Percentiles rank a stretch among this genome's conserved stretches.
These are phyloP conservation scores for Ceratobasidium sp. DNA, from an alignment of 1,284 basidiomycete genomes.

Conservation along the genomic window DNA sequence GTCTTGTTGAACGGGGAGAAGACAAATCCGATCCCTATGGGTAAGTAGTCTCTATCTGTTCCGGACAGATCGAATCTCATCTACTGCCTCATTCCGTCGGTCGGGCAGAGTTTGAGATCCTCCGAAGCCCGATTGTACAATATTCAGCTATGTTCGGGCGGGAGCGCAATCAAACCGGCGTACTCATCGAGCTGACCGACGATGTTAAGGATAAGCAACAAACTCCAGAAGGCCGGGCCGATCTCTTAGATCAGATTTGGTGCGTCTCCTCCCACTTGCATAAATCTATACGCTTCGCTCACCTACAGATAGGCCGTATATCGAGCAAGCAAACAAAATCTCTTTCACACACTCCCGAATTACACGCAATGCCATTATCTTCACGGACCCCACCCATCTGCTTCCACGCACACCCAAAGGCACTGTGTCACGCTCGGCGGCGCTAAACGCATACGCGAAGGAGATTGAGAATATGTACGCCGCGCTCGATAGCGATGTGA, in stretches of 20 bases:
- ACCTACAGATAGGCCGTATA: constrained; percentile 52
- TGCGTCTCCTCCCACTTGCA: constrained; percentile 50
- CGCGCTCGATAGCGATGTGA: constrained; percentile 15
- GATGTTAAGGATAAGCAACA: constrained; percentile 56
- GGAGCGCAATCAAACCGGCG: constrained; percentile 61
- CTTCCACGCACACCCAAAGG: constrained; percentile 46
- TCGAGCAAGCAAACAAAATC: constrained; percentile 61
- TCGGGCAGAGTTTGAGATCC: constrained; percentile 51
- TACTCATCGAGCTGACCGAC: constrained; percentile 60
- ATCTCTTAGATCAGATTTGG: constrained; percentile 59
- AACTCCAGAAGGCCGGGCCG: constrained; percentile 54
- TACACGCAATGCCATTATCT: constrained; percentile 55
- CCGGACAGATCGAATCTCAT: constrained; percentile 55
- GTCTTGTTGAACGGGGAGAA: constrained; percentile 47
- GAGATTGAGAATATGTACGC: constrained; percentile 48
- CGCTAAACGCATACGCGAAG: constrained; percentile 41
- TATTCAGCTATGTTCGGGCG: constrained; percentile 60
- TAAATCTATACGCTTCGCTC: background rate
- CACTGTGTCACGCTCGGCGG: constrained; percentile 32
- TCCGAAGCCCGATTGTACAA: constrained; percentile 57
- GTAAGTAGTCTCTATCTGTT: constrained; percentile 58
- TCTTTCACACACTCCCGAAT: constrained; percentile 60
- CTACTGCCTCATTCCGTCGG: constrained; percentile 55
- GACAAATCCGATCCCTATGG: constrained; percentile 63
- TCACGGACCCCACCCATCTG: background rate